Base-by-base conservation (phyloP, 2,329 filamentous ascomycete genomes). In the Reticulascus tulasneorum region DNA sequence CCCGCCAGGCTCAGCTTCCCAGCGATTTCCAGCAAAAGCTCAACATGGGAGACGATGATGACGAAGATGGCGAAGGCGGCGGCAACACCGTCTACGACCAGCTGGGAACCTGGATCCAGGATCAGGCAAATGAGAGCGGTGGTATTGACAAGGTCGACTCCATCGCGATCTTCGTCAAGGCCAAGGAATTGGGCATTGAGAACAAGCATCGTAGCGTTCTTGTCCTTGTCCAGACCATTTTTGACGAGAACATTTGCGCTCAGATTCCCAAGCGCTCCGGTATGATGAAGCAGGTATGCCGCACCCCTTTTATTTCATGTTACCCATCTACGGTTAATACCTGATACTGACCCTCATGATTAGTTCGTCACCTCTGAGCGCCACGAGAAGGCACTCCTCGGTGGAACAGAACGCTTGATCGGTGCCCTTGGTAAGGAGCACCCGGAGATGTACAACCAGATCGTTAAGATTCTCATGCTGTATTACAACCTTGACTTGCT, bases 151-250 rank as follows among this genome's bases (percentile, higher is more conserved):
- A 89, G 41, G 77, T 98, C 47, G 82, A 88, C 56, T 90, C 94
- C 55, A 76, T 97, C 48, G 84, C 90, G 24, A 87, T 98, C 60
- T 97, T 94, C 66, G 70, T 94, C 67, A 97, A 98, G 76, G 91
- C 91, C 47, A 93, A 94, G 71, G 93, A 97, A 53, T 74, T 97
- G 38, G 90, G 90, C 52, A 93, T 98, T 47, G 91, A 96, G 68
- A 65, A 66, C 67, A 98, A 97, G 79, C 86, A 96, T 73, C 89
- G 86, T 67, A 95, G 90, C 31, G 75, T 95, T 37, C 77, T 90
- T 38, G 90, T 98, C 40, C 81, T 98, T 28, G 87, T 90, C 31
- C 89, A 95, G 73, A 91, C 87, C 48, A 75, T 98, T 51, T 98
- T 98, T 62, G 82, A 94, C 60, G 83, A 94, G 56, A 84, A 87